Percentiles rank a stretch among this genome's conserved stretches.
These are phyloP conservation scores for Hordeum pubiflorum DNA, from an alignment of 202 grass and related monocot genomes.

Conservation along the genomic window DNA sequence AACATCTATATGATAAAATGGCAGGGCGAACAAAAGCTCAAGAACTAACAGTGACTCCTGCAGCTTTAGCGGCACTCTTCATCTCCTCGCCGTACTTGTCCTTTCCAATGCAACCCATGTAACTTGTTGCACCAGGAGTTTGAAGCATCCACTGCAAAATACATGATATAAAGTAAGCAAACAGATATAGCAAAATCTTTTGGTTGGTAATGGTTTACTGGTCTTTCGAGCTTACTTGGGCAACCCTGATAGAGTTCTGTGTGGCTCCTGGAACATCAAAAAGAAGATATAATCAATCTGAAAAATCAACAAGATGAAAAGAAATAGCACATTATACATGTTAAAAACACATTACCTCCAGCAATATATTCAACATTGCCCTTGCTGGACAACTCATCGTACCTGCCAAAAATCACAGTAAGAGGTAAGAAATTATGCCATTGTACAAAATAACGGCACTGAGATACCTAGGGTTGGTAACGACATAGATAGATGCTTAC, in stretches of 20 bases:
- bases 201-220: background rate
- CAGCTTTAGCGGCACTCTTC: slow-evolving; percentile 68
- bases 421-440: background rate
- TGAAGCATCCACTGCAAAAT: slow-evolving; percentile 91
- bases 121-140: slow-evolving; percentile 83
- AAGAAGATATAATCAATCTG: slow-evolving; percentile 16
- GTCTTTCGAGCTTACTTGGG: slow-evolving; percentile 64
- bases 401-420: slow-evolving; percentile 37
- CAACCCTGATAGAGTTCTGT: slow-evolving; percentile 96
- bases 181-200: background rate
- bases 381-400: slow-evolving; percentile 80
- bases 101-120: slow-evolving; percentile 96
- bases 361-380: slow-evolving; percentile 92
- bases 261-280: slow-evolving; percentile 65
- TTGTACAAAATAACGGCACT: background rate
- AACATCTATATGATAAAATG: background rate
- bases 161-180: slow-evolving; percentile 24
- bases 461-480: background rate
- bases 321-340: background rate
- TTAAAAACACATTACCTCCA: slow-evolving; percentile 56
- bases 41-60: slow-evolving; percentile 77
- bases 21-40: background rate
- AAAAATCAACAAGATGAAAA: background rate
- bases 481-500: slow-evolving; percentile 35
- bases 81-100: slow-evolving; percentile 97